Conservation (phyloP, 345 rosid species). For the Adansonia digitata region DNA sequence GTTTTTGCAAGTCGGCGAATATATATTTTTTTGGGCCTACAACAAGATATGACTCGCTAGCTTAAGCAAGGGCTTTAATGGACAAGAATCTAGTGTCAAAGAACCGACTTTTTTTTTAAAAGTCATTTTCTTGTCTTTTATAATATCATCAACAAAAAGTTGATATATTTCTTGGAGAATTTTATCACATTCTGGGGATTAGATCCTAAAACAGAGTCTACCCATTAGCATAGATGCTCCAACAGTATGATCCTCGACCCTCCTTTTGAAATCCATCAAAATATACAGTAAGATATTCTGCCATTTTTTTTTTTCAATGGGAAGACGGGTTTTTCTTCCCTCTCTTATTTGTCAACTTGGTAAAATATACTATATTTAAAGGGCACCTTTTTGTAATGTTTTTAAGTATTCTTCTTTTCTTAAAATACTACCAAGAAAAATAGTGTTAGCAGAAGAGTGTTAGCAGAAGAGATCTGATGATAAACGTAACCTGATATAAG, state of each 20-base stretch:
- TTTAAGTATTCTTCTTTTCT: conserved; percentile 10
- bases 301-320: too few species aligned
- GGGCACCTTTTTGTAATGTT: background rate
- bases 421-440: background rate
- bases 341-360: conserved; percentile 36
- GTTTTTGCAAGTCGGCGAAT: conserved; percentile 42
- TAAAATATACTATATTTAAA: conserved; percentile 14
- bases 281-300: conserved; percentile 27
- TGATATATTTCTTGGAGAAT: conserved; percentile 18
- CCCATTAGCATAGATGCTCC: conserved; percentile 22
- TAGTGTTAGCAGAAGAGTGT: background rate
- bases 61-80: conserved; percentile 23
- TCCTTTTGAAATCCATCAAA: conserved; percentile 9
- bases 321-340: too few species aligned
- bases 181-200: conserved; percentile 38
- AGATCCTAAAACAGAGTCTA: conserved; percentile 27
- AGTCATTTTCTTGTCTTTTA: conserved; percentile 29
- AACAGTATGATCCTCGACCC: conserved; percentile 14
- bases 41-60: conserved; percentile 34
- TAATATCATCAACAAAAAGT: conserved; percentile 23
- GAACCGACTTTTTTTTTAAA: conserved; percentile 18
- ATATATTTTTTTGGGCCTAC: conserved; percentile 1
- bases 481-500: background rate
- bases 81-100: conserved; percentile 24
- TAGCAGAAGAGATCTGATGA: too few species aligned